Evolutionary conservation across 2,329 filamentous ascomycete species (phyloP).

Genomic region (Trichophyton rubrum): DNA sequence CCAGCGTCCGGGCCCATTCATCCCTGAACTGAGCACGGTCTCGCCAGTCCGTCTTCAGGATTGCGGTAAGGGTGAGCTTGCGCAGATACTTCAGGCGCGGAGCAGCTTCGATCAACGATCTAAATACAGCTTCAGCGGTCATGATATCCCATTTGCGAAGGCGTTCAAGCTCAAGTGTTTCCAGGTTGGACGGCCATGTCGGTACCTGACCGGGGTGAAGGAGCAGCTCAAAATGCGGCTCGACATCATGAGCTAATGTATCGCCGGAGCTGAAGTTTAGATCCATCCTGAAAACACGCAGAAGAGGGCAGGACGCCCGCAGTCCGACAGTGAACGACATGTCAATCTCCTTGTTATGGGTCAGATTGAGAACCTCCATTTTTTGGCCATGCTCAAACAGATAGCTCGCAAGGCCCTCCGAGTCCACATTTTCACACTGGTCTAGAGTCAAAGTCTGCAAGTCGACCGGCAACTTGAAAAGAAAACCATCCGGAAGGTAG

Average conservation of each 20-base stretch:
- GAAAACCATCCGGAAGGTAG: conserved; percentile 52
- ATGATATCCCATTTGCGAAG: conserved; percentile 60
- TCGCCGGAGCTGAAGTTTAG: conserved; percentile 43
- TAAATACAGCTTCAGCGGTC: conserved; percentile 64
- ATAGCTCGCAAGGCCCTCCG: conserved; percentile 52
- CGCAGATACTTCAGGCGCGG: conserved; percentile 54
- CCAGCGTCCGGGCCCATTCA: conserved; percentile 61
- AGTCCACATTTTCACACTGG: conserved; percentile 65
- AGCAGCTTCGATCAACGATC: conserved; percentile 63
- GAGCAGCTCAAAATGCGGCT: conserved; percentile 60
- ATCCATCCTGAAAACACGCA: conserved; percentile 63
- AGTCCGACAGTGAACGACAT: conserved; percentile 61
- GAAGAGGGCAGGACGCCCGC: conserved; percentile 52
- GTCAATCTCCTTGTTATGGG: conserved; percentile 68
- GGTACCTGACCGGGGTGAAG: conserved; percentile 50
- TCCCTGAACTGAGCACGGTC: conserved; percentile 67
- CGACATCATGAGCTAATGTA: conserved; percentile 49
- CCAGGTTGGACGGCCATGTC: conserved; percentile 62
- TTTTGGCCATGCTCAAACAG: conserved; percentile 53
- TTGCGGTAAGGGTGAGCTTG: conserved; percentile 59
- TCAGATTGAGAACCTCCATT: conserved; percentile 56
- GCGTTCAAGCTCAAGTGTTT: conserved; percentile 60
- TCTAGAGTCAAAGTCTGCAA: conserved; percentile 59
- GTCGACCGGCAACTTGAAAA: conserved; percentile 54
- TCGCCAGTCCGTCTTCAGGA: conserved; percentile 68